These are phyloP conservation scores for Penicillium mononematosum DNA, from an alignment of 495 filamentous ascomycete genomes.

Conservation along the genomic window DNA sequence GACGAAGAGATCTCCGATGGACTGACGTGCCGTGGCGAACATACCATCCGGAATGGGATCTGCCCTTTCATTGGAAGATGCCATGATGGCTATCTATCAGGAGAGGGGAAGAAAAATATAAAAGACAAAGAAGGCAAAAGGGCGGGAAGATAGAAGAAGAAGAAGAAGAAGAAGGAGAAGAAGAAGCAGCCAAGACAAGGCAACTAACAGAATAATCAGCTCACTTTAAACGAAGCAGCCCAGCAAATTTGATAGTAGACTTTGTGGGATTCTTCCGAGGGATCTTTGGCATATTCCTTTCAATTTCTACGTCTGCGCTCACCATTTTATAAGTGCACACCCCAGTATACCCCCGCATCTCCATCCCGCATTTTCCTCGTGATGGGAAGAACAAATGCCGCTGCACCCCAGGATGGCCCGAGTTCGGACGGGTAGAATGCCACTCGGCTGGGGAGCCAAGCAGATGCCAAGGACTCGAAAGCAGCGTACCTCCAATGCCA, in stretches of 20 bases:
- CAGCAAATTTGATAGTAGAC: background rate
- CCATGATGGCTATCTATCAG: slow-evolving; percentile 3
- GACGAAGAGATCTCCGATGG: slow-evolving; percentile 60
- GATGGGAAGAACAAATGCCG: background rate
- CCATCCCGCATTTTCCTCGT: slow-evolving; percentile 19
- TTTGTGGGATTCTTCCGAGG: background rate
- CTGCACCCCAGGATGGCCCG: slow-evolving; percentile 9
- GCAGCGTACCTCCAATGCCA: slow-evolving; percentile 18
- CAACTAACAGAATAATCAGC: background rate
- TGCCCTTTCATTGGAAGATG: slow-evolving; percentile 46
- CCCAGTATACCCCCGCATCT: slow-evolving; percentile 15
- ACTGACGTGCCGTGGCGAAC: slow-evolving; percentile 56
- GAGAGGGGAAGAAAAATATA: background rate
- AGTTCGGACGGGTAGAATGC: slow-evolving; percentile 10
- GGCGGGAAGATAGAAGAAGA: background rate
- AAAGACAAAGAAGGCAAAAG: background rate
- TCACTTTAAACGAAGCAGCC: background rate
- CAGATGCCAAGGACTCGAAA: slow-evolving; percentile 20
- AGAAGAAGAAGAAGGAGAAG: background rate
- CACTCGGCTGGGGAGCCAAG: slow-evolving; percentile 20
- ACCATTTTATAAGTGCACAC: slow-evolving; percentile 1
- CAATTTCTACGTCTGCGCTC: background rate
- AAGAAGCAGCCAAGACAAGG: background rate
- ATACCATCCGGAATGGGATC: slow-evolving; percentile 60
- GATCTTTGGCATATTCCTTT: background rate